Conservation (phyloP, 2,329 filamentous ascomycete genomes). For the Apiospora phragmitis region DNA sequence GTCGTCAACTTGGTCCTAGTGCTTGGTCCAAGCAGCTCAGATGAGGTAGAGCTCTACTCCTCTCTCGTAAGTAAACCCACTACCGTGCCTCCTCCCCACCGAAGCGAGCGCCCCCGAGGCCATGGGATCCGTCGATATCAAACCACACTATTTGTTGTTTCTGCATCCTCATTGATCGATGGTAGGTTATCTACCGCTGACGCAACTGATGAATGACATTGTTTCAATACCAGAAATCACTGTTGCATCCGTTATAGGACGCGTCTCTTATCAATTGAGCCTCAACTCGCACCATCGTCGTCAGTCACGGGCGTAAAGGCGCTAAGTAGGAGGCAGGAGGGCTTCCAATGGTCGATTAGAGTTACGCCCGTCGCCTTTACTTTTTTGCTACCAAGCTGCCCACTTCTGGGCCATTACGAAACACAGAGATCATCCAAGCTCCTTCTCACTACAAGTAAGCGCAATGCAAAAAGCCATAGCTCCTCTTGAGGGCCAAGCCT, state of each 20-base stretch:
- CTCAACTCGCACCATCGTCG: not conserved
- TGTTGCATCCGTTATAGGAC: not conserved
- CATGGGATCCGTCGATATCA: not conserved
- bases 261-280: not conserved
- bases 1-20: constrained; percentile 2
- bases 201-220: not conserved
- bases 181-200: not conserved
- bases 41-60: constrained; percentile 1
- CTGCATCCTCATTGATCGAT: not conserved
- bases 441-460: not conserved
- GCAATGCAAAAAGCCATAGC: constrained; percentile 7
- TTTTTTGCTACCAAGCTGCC: constrained; percentile 5
- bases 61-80: constrained; percentile 2
- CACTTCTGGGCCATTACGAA: constrained; percentile 7
- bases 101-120: not conserved
- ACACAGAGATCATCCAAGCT: constrained; percentile 6
- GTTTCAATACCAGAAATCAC: not conserved
- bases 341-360: not conserved
- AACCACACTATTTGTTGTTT: constrained; percentile 7
- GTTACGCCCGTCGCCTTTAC: not conserved
- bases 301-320: not conserved
- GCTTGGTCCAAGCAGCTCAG: not conserved
- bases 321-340: not conserved
- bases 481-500: not conserved
- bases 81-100: not conserved